These are phyloP conservation scores for Vaccinium macrocarpon DNA, from an alignment of 148 eudicot genomes.

Conservation along the genomic window DNA sequence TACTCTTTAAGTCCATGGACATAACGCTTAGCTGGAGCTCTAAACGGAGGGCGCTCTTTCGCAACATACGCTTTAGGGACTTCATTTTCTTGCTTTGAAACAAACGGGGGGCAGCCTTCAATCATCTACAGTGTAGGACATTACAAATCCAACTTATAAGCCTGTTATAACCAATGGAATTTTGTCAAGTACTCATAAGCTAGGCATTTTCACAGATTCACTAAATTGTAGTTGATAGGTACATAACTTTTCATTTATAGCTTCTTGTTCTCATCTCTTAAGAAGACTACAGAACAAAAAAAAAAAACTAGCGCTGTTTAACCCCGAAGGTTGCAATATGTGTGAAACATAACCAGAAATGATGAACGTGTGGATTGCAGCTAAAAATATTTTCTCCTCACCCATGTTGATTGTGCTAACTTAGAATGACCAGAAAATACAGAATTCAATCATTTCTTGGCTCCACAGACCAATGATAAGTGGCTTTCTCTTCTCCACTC, in stretches of 20 bases:
- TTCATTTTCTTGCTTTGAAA: constrained; percentile 43
- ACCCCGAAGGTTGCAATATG: not conserved
- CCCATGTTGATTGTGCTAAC: too few species aligned
- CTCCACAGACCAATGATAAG: too few species aligned
- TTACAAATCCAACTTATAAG: constrained; percentile 18
- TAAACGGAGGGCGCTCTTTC: constrained; percentile 86
- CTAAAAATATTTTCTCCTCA: too few species aligned
- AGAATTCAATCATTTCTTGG: too few species aligned
- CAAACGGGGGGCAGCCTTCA: constrained; percentile 89
- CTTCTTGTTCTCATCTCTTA: not conserved
- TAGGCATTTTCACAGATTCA: not conserved
- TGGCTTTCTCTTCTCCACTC: too few species aligned
- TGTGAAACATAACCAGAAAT: not conserved
- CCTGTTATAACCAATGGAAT: constrained; percentile 10
- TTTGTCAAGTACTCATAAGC: not conserved
- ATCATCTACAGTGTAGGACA: constrained; percentile 62
- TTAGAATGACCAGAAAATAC: too few species aligned
- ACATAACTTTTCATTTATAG: not conserved
- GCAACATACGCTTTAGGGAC: constrained; percentile 64
- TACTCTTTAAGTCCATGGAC: constrained; percentile 84
- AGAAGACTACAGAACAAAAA: not conserved
- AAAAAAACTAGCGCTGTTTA: not conserved
- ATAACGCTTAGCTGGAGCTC: constrained; percentile 64
- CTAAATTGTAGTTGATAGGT: not conserved
- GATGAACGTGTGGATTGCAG: not conserved